Base-by-base conservation (phyloP, 371 early-diverging fungal genomes). In the Saksenaea vasiformis region DNA sequence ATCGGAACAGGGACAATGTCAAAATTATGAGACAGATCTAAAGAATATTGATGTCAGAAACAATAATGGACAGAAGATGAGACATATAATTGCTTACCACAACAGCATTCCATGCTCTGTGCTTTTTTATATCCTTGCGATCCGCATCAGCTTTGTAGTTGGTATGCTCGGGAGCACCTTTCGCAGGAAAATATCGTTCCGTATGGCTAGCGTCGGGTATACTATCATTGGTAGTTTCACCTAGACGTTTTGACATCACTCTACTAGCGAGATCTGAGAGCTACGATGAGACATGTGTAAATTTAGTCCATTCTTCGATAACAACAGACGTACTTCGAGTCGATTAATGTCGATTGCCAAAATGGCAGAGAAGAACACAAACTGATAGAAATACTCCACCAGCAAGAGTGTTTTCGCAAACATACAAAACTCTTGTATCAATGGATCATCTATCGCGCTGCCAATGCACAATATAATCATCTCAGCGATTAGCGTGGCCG, bases 281-380 rank as follows among this genome's bases (percentile, higher is more conserved):
- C 75, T 75, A 55, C 15, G 41, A 56, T 31, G 35, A 2, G 7
- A 31, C 31, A 58, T 14, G 5, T 22, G 34, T 24, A 58, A 47
- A 19, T 19, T 47, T 47, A 39, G 39, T 22, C 51, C 19, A 19
- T 10, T 22, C 51, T 17, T 44, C 22, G 59, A 24, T 35, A 58
- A 43, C 15, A 61, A 8, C 39, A 39, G 13, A 51, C 26, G 58
- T 54, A 90, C 80, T 76, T 90, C 91, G 19, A 92, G 68, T 44
- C 91, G 80, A n/a, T 87, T 82, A 56, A 91, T 89, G 78, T 92
- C 91, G 66, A 92, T 89, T 1, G 91, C 85, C 19, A 92, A 69
- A 27, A 88, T 82, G 3, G 89, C 83, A 56, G 86, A 77, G 54
- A 90, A 87, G 69, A 92, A 91, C 0, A 90, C 87, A 70, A 90